Conservation (phyloP, 208 protist species). For the Crithidia acanthocephali region DNA sequence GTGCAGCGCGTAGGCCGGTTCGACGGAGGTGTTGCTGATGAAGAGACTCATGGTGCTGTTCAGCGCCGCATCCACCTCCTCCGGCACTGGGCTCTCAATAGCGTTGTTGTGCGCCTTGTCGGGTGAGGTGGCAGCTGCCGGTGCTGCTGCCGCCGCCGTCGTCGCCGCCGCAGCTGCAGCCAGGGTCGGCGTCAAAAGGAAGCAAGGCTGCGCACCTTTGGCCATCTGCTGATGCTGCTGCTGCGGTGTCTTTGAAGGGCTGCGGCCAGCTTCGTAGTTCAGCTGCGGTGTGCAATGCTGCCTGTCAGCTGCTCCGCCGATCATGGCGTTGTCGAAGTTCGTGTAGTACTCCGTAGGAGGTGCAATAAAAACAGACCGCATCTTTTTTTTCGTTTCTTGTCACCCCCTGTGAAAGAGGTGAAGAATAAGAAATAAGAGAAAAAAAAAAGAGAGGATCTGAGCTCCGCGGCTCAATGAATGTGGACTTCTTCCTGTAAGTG, state of each 20-base stretch:
- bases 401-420: background rate
- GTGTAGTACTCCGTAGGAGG: conserved; percentile 14
- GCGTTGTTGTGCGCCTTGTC: background rate
- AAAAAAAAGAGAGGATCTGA: no score
- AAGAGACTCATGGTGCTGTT: conserved; percentile 17
- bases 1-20: conserved; percentile 26
- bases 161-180: background rate
- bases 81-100: background rate
- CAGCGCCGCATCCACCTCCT: background rate
- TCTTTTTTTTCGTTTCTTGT: background rate
- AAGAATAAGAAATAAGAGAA: background rate
- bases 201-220: background rate
- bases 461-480: no score
- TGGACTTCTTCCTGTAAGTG: no score
- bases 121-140: background rate
- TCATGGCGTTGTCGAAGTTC: background rate
- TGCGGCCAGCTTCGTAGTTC: background rate
- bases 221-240: conserved; percentile 5
- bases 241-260: background rate
- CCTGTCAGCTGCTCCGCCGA: background rate
- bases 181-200: background rate
- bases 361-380: background rate
- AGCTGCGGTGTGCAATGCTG: background rate
- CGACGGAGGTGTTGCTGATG: conserved; percentile 9
- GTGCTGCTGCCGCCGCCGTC: background rate